A percentile compares a stretch with the other conserved stretches of the same genome.
Conservation (phyloP, 2,329 filamentous ascomycete species). For the Pseudomassariella vexata region DNA sequence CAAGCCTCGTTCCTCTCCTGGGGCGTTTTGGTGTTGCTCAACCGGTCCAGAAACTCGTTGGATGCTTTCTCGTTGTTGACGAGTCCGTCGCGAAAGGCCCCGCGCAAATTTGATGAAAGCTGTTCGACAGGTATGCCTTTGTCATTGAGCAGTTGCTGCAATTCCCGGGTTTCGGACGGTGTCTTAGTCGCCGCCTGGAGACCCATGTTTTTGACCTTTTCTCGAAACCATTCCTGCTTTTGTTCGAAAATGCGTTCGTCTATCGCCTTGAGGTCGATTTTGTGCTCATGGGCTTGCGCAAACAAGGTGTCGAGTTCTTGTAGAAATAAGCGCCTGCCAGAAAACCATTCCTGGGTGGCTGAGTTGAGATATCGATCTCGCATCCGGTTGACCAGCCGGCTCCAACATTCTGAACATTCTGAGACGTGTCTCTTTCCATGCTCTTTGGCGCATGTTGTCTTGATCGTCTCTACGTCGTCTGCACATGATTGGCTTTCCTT, state of each 20-base stretch:
- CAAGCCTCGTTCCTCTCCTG: conserved; percentile 32
- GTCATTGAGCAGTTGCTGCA: conserved; percentile 22
- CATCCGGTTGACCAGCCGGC: conserved; percentile 39
- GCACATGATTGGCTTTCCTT: conserved; percentile 28
- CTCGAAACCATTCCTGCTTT: conserved; percentile 48
- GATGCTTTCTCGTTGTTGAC: conserved; percentile 20
- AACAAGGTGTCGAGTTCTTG: conserved; percentile 44
- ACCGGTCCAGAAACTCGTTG: conserved; percentile 22
- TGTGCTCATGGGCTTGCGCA: conserved; percentile 37
- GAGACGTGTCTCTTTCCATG: conserved; percentile 36
- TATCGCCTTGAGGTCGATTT: conserved; percentile 36
- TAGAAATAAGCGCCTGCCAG: conserved; percentile 40
- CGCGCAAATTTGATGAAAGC: conserved; percentile 19
- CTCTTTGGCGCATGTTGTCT: conserved; percentile 32
- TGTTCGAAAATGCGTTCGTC: conserved; percentile 45
- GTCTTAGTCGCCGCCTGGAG: conserved; percentile 19
- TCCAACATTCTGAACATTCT: conserved; percentile 44
- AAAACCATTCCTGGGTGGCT: conserved; percentile 44
- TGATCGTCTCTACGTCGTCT: conserved; percentile 36
- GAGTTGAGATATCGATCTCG: conserved; percentile 31
- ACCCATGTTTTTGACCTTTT: conserved; percentile 19
- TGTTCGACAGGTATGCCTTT: conserved; percentile 17
- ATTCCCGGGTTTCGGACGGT: conserved; percentile 14
- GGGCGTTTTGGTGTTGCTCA: conserved; percentile 24
- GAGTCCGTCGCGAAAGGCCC: conserved; percentile 14